Conservation (phyloP, 2,329 filamentous ascomycete species). For the Lasiodiplodia sp. region DNA sequence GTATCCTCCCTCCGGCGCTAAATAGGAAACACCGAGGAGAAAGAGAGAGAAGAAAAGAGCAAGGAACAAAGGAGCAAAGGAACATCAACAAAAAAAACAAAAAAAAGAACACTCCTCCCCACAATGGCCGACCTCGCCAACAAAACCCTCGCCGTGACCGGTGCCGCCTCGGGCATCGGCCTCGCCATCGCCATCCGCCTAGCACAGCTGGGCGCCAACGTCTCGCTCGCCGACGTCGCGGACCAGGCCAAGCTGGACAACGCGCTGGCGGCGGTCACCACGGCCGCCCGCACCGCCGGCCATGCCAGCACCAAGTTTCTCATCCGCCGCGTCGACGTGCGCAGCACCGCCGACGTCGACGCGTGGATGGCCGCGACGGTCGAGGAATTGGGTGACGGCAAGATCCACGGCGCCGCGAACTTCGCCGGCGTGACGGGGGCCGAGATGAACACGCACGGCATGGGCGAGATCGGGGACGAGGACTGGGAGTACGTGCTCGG, state of each 20-base stretch:
- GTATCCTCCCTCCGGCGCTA: too few relatives aligned
- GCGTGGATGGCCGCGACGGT: slow-evolving; percentile 58
- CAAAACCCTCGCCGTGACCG: slow-evolving; percentile 43
- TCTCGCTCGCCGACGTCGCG: slow-evolving; percentile 30
- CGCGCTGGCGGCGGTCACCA: not conserved
- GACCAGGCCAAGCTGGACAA: not conserved
- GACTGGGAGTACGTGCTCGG: slow-evolving; percentile 50
- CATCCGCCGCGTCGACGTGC: slow-evolving; percentile 55
- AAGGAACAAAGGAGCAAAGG: too few relatives aligned
- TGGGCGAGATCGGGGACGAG: slow-evolving; percentile 43
- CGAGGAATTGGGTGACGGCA: slow-evolving; percentile 44
- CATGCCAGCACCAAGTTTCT: slow-evolving; percentile 35
- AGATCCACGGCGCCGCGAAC: slow-evolving; percentile 63
- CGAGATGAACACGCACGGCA: slow-evolving; percentile 34
- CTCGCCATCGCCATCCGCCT: slow-evolving; percentile 3
- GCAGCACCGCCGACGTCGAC: slow-evolving; percentile 57
- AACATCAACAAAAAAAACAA: not conserved
- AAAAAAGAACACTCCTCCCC: not conserved
- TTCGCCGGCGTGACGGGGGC: slow-evolving; percentile 54
- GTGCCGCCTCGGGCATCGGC: slow-evolving; percentile 43
- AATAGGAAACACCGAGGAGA: too few relatives aligned
- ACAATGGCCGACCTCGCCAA: slow-evolving; percentile 34
- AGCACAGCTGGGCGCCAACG: not conserved
- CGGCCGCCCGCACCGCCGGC: slow-evolving; percentile 39
- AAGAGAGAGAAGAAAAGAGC: too few relatives aligned